Conservation (phyloP, 768 basidiomycete genomes). For the Naganishia vishniacii region DNA sequence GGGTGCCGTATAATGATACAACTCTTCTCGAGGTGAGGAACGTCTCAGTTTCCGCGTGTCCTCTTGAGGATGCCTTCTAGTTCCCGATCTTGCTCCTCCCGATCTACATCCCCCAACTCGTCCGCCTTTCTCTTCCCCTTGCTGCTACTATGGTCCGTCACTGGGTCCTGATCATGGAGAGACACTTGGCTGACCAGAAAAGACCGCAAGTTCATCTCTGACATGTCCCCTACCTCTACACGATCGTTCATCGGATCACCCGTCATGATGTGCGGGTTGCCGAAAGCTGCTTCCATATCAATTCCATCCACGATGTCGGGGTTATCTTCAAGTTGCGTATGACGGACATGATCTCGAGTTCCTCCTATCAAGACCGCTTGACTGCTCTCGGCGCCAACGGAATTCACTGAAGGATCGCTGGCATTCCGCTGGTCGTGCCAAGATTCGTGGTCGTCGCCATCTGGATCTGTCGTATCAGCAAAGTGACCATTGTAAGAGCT, state of each 20-base stretch:
- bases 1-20: too few relatives aligned
- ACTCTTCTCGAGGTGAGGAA: not conserved
- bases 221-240: not conserved
- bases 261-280: slow-evolving; percentile 3
- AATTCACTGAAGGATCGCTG: not conserved
- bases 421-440: slow-evolving; percentile 11
- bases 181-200: not conserved
- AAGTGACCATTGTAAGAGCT: slow-evolving; percentile 5
- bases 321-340: not conserved
- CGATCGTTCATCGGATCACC: slow-evolving; percentile 9
- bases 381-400: not conserved
- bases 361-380: not conserved
- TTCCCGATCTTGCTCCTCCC: not conserved
- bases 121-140: slow-evolving; percentile 12
- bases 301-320: slow-evolving; percentile 17
- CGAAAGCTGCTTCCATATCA: slow-evolving; percentile 20
- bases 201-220: not conserved
- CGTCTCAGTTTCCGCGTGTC: not conserved
- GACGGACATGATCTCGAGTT: not conserved
- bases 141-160: not conserved
- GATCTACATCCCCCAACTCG: not conserved
- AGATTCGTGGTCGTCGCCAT: not conserved
- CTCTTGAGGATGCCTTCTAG: not conserved
- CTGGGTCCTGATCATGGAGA: not conserved
- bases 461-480: not conserved